Conservation (phyloP, 495 filamentous ascomycete genomes). For the Cercophora newfieldiana region DNA sequence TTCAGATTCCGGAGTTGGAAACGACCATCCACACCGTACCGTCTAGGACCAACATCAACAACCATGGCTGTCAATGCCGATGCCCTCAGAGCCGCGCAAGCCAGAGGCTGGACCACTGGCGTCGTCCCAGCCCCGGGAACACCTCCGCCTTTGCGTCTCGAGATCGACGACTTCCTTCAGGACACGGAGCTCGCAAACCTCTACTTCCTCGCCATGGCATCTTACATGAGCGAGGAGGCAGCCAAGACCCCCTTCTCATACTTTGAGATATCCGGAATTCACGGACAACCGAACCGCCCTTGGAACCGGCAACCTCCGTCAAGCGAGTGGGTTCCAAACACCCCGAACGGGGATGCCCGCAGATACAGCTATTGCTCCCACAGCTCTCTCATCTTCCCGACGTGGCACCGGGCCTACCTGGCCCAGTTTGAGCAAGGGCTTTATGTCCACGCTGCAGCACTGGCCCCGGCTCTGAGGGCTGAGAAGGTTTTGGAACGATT, state of each 20-base stretch:
- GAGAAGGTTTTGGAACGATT: background rate
- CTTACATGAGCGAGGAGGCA: background rate
- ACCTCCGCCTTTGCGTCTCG: background rate
- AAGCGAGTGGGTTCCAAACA: background rate
- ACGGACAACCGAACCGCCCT: background rate
- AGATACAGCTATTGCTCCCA: conserved; percentile 1
- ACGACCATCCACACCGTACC: background rate
- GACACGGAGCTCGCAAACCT: conserved; percentile 1
- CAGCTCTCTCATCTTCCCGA: conserved; percentile 2
- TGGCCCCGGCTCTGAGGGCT: background rate
- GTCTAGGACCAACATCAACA: background rate
- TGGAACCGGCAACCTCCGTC: background rate
- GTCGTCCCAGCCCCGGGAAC: background rate
- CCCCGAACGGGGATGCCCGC: background rate
- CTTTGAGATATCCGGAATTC: background rate
- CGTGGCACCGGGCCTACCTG: conserved; percentile 1
- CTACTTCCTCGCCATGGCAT: background rate
- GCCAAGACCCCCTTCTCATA: background rate
- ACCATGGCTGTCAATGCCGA: background rate
- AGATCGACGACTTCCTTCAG: conserved; percentile 6
- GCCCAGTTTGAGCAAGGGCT: conserved; percentile 4
- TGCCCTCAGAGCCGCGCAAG: background rate
- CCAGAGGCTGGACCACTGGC: background rate
- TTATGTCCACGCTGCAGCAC: background rate
- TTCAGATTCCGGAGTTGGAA: background rate